A percentile compares a stretch with the other conserved stretches of the same genome.
These are phyloP conservation scores for Calonectria naviculata DNA, from an alignment of 2,329 filamentous ascomycete species.

Conservation along the genomic window DNA sequence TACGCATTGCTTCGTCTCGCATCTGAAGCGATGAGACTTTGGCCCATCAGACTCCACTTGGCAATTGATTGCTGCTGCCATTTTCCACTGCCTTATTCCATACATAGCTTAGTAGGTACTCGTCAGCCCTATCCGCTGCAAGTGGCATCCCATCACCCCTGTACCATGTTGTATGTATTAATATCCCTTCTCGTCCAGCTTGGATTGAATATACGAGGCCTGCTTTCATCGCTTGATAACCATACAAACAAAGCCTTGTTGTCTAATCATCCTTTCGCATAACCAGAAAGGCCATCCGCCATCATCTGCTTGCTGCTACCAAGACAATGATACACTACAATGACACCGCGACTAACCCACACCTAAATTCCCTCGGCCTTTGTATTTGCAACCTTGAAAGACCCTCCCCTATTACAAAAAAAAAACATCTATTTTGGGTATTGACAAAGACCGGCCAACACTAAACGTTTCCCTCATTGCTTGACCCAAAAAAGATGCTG, in stretches of 20 bases:
- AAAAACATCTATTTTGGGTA: neutral
- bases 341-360: neutral
- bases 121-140: no score
- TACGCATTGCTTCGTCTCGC: neutral
- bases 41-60: neutral
- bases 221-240: neutral
- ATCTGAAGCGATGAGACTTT: neutral
- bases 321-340: neutral
- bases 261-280: neutral
- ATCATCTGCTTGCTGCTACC: neutral
- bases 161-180: no score
- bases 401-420: neutral
- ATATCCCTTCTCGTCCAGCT: no score
- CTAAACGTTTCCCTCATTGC: neutral
- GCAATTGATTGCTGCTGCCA: neutral
- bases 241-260: neutral
- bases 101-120: no score
- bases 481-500: neutral
- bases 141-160: no score
- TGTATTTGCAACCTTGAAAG: neutral
- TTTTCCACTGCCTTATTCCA: neutral
- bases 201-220: neutral
- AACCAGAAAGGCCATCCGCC: neutral
- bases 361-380: neutral
- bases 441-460: neutral